Percentiles rank a stretch among this genome's conserved stretches.
Conservation (phyloP, 495 filamentous ascomycete species). For the Apodospora peruviana region DNA sequence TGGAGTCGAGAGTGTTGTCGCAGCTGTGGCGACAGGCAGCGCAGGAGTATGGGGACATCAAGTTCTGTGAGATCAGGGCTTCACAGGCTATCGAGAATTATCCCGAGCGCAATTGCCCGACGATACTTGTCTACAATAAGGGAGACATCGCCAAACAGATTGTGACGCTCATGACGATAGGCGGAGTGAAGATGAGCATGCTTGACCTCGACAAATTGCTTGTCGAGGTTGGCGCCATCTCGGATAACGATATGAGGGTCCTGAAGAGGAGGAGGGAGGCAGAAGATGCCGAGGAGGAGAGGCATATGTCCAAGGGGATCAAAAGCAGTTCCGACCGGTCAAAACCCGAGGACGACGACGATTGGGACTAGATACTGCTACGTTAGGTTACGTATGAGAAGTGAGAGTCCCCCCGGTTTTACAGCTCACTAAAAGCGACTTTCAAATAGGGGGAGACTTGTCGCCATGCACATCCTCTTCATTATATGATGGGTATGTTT, state of each 20-base stretch:
- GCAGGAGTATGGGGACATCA: constrained; percentile 79
- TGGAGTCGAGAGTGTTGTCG: constrained; percentile 73
- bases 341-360: constrained; percentile 50
- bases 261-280: constrained; percentile 54
- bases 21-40: constrained; percentile 87
- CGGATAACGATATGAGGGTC: constrained; percentile 71
- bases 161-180: constrained; percentile 75
- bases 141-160: constrained; percentile 86
- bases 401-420: too few relatives aligned
- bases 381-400: too few relatives aligned
- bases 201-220: constrained; percentile 64
- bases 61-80: constrained; percentile 94
- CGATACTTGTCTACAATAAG: constrained; percentile 85
- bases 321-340: constrained; percentile 33
- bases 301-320: constrained; percentile 37
- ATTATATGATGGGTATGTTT: too few relatives aligned
- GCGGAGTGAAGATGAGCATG: constrained; percentile 62
- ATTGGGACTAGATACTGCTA: constrained; percentile 88
- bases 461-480: too few relatives aligned
- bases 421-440: too few relatives aligned
- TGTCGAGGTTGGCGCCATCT: constrained; percentile 74
- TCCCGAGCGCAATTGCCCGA: constrained; percentile 90
- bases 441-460: too few relatives aligned
- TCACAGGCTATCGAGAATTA: constrained; percentile 96
- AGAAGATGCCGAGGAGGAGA: constrained; percentile 52